Conservation (phyloP, 371 early-diverging fungal species). For the Sporodiniella umbellata region DNA sequence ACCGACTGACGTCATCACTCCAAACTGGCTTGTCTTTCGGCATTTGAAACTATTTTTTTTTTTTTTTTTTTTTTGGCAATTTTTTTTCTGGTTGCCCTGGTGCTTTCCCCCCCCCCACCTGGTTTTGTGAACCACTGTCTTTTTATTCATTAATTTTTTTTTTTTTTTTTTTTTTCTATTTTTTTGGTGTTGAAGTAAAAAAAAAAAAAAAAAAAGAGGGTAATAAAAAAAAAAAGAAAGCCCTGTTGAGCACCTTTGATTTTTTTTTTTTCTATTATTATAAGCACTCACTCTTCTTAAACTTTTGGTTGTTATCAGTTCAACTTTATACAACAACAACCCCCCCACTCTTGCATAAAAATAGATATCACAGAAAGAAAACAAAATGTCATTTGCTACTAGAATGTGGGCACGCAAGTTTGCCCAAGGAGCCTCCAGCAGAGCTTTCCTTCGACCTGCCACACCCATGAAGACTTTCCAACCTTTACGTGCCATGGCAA, state of each 20-base stretch:
- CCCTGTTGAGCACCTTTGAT: background rate
- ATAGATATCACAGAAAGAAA: conserved; percentile 3
- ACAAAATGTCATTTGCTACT: conserved; percentile 42
- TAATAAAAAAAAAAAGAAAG: no score
- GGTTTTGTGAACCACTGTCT: background rate
- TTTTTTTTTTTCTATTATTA: background rate
- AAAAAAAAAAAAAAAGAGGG: no score
- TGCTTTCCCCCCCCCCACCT: background rate
- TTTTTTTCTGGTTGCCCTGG: background rate
- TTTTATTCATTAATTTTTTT: background rate
- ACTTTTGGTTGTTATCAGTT: background rate
- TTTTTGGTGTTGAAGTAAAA: background rate
- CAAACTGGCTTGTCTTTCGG: no score
- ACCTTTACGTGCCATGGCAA: conserved; percentile 43
- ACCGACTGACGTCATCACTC: background rate
- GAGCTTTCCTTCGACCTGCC: conserved; percentile 15
- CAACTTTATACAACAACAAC: conserved; percentile 1
- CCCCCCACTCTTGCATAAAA: conserved; percentile 20
- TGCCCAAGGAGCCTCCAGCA: conserved; percentile 26
- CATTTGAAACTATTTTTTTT: background rate
- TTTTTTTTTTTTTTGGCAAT: background rate
- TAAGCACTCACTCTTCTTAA: no score
- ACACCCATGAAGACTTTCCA: conserved; percentile 17
- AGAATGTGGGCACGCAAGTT: conserved; percentile 48
- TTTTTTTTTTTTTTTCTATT: no score